phyloP scores from a whole-genome alignment of 306 rosid genomes.

The Lathyrus tuberosus region DNA sequence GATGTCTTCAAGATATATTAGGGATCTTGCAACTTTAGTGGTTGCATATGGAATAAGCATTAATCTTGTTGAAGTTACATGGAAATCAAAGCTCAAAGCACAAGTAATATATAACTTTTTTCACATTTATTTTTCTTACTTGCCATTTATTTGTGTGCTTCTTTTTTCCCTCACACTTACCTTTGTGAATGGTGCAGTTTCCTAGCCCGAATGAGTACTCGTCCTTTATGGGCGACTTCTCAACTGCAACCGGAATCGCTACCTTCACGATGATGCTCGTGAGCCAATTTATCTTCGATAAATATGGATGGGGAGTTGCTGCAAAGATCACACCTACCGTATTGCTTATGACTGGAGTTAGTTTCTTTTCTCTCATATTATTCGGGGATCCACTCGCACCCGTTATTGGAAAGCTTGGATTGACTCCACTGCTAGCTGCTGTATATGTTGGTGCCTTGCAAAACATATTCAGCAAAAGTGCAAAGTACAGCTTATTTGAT shows the following conservation, averaged over 20 bases:
- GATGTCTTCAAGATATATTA: conserved; percentile 88
- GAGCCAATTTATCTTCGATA: conserved; percentile 82
- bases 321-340: conserved; percentile 96
- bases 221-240: conserved; percentile 98
- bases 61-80: conserved; percentile 97
- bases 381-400: conserved; percentile 86
- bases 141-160: conserved; percentile 1
- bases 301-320: conserved; percentile 98
- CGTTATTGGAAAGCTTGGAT: conserved; percentile 61
- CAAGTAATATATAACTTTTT: conserved; percentile 61
- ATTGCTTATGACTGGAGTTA: conserved; percentile 89
- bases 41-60: conserved; percentile 99
- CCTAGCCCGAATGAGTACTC: conserved; percentile 99
- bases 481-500: conserved; percentile 95
- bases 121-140: conserved; percentile 15
- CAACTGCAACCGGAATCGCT: conserved; percentile 93
- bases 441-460: conserved; percentile 99
- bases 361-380: conserved; percentile 88
- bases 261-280: conserved; percentile 94
- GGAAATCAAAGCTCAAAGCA: conserved; percentile 99
- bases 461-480: conserved; percentile 99
- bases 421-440: conserved; percentile 99
- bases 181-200: conserved; percentile 59
- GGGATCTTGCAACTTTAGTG: conserved; percentile 98
- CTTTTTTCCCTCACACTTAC: neutral